Base-by-base conservation (phyloP, 2,329 filamentous ascomycete genomes). In the Pestalotiopsis sp. region DNA sequence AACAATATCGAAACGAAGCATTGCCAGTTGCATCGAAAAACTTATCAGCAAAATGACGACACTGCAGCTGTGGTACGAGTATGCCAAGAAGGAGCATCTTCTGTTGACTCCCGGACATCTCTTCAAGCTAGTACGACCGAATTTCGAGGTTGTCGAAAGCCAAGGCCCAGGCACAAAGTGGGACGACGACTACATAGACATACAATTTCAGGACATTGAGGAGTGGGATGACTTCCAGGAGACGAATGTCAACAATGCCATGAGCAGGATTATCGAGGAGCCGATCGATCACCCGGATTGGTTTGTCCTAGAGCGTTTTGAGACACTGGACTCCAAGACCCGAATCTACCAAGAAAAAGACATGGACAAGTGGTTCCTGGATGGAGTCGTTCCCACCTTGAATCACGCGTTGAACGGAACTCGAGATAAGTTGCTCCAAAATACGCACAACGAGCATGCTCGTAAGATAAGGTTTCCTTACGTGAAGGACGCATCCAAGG, bases 101-200 rank as follows among this genome's bases (percentile, higher is more conserved):
- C 59, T 27, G 2, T 17, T 61, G 25, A 61, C 59, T 6, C 3
- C 13, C 5, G 17, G 59, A 78, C 68, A 74, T 70, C 2, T 77
- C 72, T 67, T 74, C 77, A 49, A 76, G 78, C 52, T 75, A 78
- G 65, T 74, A 73, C 45, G 71, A 76, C 59, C 59, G 12, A n/a
- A n/a, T 11, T 38, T 61, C 25, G 3, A 25, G 27, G 57, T 31
- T 13, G 5, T 12, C 3, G 56, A 59, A 12, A 25, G 56, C 14
- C 17, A 1, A 12, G 12, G 6, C 3, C 12, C 25, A 20, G 59
- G 31, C 2, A 61, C 59, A 3, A 14, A 36, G 20, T 61, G 25
- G 25, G 23, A 38, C 3, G 20, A 36, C 59, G 31, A 61, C n/a
- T 61, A 38, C 7, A 11, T 20, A 14, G 45, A 45, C 6, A 56